phyloP scores from a whole-genome alignment of 352 stramenopile genomes.

The Pythium grandisporangium region DNA sequence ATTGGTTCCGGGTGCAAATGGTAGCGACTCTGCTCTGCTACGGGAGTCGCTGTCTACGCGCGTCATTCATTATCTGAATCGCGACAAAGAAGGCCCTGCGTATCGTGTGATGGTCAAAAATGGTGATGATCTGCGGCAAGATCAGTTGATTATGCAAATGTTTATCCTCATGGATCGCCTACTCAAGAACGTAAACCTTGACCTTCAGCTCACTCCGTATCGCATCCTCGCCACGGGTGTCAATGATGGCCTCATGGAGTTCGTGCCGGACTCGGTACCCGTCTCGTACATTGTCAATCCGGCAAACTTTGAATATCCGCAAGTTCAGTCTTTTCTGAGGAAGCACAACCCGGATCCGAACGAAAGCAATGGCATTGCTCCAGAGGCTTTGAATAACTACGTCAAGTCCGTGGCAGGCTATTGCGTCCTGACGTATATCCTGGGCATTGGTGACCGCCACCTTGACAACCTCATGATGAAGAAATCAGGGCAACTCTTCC shows the following conservation, averaged over 20 bases:
- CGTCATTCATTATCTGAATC: slow-evolving; percentile 70
- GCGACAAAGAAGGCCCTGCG: slow-evolving; percentile 74
- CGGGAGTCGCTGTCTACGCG: slow-evolving; percentile 67
- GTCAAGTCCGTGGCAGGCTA: slow-evolving; percentile 97
- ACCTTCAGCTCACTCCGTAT: slow-evolving; percentile 97
- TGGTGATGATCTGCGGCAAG: slow-evolving; percentile 98
- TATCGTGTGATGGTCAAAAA: slow-evolving; percentile 99
- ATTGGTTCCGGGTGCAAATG: too few species aligned
- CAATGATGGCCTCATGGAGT: slow-evolving; percentile 95
- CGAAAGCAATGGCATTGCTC: slow-evolving; percentile 83
- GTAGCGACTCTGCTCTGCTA: slow-evolving; percentile 18
- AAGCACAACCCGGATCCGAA: slow-evolving; percentile 81
- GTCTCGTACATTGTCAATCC: slow-evolving; percentile 95
- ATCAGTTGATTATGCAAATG: slow-evolving; percentile 99
- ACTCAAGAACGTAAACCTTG: slow-evolving; percentile 97
- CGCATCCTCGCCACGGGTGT: slow-evolving; percentile 80
- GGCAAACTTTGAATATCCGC: slow-evolving; percentile 90
- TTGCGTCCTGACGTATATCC: slow-evolving; percentile 99
- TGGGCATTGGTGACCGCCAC: slow-evolving; percentile 98
- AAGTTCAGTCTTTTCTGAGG: slow-evolving; percentile 85
- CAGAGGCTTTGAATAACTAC: slow-evolving; percentile 94
- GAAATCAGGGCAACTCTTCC: slow-evolving; percentile 95
- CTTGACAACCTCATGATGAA: slow-evolving; percentile 99
- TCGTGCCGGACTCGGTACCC: slow-evolving; percentile 93
- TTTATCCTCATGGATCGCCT: slow-evolving; percentile 99